These are phyloP conservation scores for Chaetomium cochliodes DNA, from an alignment of 495 filamentous ascomycete genomes.

Conservation along the genomic window DNA sequence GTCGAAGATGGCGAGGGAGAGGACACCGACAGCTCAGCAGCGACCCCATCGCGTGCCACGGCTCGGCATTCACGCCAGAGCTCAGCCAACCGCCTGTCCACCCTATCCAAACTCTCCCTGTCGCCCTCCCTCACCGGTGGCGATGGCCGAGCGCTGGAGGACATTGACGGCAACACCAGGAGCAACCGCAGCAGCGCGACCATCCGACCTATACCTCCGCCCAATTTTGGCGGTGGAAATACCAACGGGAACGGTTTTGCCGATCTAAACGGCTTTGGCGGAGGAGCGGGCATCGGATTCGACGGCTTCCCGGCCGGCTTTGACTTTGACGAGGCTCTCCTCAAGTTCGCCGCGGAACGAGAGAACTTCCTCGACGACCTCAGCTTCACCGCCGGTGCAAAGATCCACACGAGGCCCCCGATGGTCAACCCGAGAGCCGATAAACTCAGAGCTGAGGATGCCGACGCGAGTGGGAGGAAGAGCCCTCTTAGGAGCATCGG, in stretches of 20 bases:
- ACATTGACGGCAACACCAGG: conserved; percentile 57
- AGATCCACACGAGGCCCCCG: conserved; percentile 64
- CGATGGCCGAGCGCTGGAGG: conserved; percentile 60
- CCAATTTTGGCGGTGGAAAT: conserved; percentile 29
- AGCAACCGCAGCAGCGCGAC: conserved; percentile 91
- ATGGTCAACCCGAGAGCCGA: conserved; percentile 75
- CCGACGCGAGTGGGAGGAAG: conserved; percentile 45
- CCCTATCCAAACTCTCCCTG: conserved; percentile 61
- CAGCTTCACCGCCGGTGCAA: conserved; percentile 82
- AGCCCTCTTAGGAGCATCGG: conserved; percentile 54
- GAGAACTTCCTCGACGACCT: conserved; percentile 93
- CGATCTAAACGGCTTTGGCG: conserved; percentile 23
- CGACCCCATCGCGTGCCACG: conserved; percentile 48
- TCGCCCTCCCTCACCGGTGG: conserved; percentile 27
- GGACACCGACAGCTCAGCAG: conserved; percentile 40
- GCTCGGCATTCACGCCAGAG: conserved; percentile 62
- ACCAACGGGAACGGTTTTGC: conserved; percentile 14
- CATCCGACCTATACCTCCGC: conserved; percentile 58
- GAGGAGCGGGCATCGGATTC: conserved; percentile 27
- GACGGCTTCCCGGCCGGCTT: conserved; percentile 51
- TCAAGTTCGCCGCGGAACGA: conserved; percentile 91
- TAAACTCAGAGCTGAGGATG: conserved; percentile 77
- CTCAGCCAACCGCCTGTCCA: conserved; percentile 64
- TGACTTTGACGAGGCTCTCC: conserved; percentile 87
- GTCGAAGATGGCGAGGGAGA: conserved; percentile 70